Base-by-base conservation (phyloP, 2,329 filamentous ascomycete genomes). In the Fusarium tupiense region DNA sequence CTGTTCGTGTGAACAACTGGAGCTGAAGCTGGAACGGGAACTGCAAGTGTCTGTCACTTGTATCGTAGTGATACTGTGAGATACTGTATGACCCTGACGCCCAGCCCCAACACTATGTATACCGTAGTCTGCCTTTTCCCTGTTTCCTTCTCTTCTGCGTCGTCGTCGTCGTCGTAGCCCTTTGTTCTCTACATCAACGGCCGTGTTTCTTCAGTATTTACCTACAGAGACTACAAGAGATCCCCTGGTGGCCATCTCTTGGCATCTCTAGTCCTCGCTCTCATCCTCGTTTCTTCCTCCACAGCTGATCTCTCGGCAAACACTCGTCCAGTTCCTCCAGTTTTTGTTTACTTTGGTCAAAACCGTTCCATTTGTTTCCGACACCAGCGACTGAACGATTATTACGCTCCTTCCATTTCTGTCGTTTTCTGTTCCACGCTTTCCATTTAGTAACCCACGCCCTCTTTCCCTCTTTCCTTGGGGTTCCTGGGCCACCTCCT, bases 241-340 rank as follows among this genome's bases (percentile, higher is more conserved):
- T 69, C 56, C 67, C 67, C 67, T 72, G 71, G 67, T 37, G 71
- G 71, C 61, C 37, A 69, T 74, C 59, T 74, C 71, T 73, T 74
- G 71, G 71, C 71, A 74, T 64, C 63, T 74, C 63, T 58, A 40
- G 44, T 61, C 43, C 49, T 65, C 38, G 17, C 35, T 44, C 37
- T 66, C 52, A 35, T 66, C 43, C 56, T 71, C 68, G 56, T 49
- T 46, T 71, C 52, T 58, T 66, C 44, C 47, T 73, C 50, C 33
- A 58, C 64, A 44, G 37, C 47, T 43, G 29, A 54, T 47, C 57
- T 64, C 56, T 69, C 52, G 29, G 56, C 56, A 74, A 64, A 56
- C 50, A 59, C 46, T 62, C 46, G 29, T 60, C 50, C n/a, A 59
- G 31, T 69, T 50, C 44, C 31, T 49, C 29, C 35, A 46, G 20